Percentiles rank a stretch among this genome's conserved stretches.
These are phyloP conservation scores for Cutaneotrichosporon cavernicola DNA, from an alignment of 1,284 basidiomycete species.

Conservation along the genomic window DNA sequence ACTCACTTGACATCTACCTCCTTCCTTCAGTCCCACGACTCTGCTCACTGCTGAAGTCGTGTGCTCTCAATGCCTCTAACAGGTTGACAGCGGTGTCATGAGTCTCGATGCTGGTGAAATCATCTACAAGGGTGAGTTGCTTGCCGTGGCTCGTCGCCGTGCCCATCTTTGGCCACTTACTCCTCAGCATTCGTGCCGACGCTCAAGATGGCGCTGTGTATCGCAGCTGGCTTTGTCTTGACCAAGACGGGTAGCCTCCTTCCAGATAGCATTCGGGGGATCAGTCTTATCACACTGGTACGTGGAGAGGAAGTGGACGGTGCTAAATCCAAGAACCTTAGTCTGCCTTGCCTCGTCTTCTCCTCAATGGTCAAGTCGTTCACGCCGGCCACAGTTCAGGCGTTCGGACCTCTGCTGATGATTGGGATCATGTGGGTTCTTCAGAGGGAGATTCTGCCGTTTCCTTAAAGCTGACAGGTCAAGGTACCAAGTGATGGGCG, in stretches of 20 bases:
- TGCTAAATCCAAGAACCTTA: slow-evolving; percentile 59
- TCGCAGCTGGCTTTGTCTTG: slow-evolving; percentile 39
- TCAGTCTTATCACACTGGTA: slow-evolving; percentile 46
- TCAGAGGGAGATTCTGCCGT: not conserved
- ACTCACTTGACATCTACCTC: not conserved
- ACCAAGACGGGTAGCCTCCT: slow-evolving; percentile 41
- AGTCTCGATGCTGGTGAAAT: slow-evolving; percentile 31
- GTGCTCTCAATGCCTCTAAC: slow-evolving; percentile 1
- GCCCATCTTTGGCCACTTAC: not conserved
- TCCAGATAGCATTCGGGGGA: slow-evolving; percentile 39
- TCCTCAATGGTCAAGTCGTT: slow-evolving; percentile 75
- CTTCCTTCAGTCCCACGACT: not conserved
- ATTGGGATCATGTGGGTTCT: slow-evolving; percentile 26
- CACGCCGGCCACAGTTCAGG: slow-evolving; percentile 62
- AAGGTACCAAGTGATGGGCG: slow-evolving; percentile 36
- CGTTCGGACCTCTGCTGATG: slow-evolving; percentile 59
- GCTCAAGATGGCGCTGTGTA: slow-evolving; percentile 46
- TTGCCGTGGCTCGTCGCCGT: not conserved
- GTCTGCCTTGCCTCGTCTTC: slow-evolving; percentile 69
- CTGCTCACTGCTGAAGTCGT: not conserved
- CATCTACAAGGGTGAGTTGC: slow-evolving; percentile 45
- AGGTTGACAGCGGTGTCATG: not conserved
- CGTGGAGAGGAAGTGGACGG: slow-evolving; percentile 9
- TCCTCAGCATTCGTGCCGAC: slow-evolving; percentile 44
- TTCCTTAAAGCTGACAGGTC: not conserved